Base-by-base conservation (phyloP, 1,284 basidiomycete species). In the Lentinula novae-zelandiae region DNA sequence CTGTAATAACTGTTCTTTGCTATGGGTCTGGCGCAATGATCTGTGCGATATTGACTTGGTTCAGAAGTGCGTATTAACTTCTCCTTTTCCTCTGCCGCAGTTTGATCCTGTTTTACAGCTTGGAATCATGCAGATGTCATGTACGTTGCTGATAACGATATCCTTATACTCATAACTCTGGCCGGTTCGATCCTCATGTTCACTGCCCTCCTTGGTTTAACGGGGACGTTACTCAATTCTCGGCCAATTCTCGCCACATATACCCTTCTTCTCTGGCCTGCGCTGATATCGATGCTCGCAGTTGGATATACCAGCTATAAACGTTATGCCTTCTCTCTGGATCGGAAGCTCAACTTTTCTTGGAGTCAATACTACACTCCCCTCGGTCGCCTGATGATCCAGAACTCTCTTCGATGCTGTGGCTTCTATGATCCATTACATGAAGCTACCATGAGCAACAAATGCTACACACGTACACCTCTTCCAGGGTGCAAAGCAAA, bases 261-360 rank as follows among this genome's bases (percentile, higher is more conserved):
- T 75, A 78, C 83, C 2, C 68, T 92, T 46, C 78, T 92, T 13
- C 82, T 92, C 58, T 92, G 89, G 87, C 80, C 86, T 46, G 82
- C 81, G 12, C 76, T 92, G 65, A 75, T 82, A 48, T 79, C 87
- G 12, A 74, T 91, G 63, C 78, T 87, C 64, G 80, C 83, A 1
- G 81, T 90, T 54, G 89, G 88, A 36, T 92, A 92, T 71, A 76
- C 82, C 48, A 78, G 84, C 22, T 92, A 91, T 78, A 88, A 87
- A 69, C 84, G 87, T 49, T 76, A 78, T 64, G 80, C 83, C 0
- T 91, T 89, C 75, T 79, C 87, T 46, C 81, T 92, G 62, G 86
- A 89, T 68, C 82, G 83, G 65, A 92, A 92, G 73, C 77, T 91
- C 63, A 87, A 89, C 71, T 73, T 82, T 61, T 83, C 87, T 27